Base-by-base conservation (phyloP, 2,329 filamentous ascomycete genomes). In the Orbilia blumenaviensis region DNA sequence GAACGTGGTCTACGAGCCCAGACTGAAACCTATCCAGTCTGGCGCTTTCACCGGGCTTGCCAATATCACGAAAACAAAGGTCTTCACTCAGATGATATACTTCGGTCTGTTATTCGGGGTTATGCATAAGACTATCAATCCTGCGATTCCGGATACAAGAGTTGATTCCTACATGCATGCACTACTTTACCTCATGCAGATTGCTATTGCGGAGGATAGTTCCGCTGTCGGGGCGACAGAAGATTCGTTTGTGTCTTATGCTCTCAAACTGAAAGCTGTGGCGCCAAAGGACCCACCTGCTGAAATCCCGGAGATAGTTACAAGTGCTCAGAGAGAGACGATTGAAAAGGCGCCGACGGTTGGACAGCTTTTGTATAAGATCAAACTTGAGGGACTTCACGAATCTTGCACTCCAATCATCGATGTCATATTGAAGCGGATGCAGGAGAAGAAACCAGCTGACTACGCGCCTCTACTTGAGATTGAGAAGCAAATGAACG, bases 121-220 rank as follows among this genome's bases (percentile, higher is more conserved):
- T 3, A 88, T 90, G 29, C 89, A 89, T 21, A 86, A 89, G 66
- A 86, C 87, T 54, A 86, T 89, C 27, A 93, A 91, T 0, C 91
- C 92, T 0, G 88, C 86, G 16, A 90, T 98, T 25, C 92, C 93
- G 7, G 86, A 87, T 9, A 96, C 94, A 0, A 89, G 95, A 63
- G 87, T 97, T 7, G 95, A 99, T 83, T 91, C 92, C 0, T 97
- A 96, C 83, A 84, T 98, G 32, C 94, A 98, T 81, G 91, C 97
- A 50, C 90, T 97, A 1, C 84, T 99, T 32, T 95, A 99, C 82
- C 86, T 99, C 9, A 87, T 93, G 2, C 87, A 98, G 42, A 89
- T 97, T 60, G 94, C 94, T 12, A 90, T 96, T 44, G 85, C 92
- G 2, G 95, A 98, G 83, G 95, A 98, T 80, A 86, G 88, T 48